These are phyloP conservation scores for Massariosphaeria phaeospora DNA, from an alignment of 495 filamentous ascomycete genomes.

Conservation along the genomic window DNA sequence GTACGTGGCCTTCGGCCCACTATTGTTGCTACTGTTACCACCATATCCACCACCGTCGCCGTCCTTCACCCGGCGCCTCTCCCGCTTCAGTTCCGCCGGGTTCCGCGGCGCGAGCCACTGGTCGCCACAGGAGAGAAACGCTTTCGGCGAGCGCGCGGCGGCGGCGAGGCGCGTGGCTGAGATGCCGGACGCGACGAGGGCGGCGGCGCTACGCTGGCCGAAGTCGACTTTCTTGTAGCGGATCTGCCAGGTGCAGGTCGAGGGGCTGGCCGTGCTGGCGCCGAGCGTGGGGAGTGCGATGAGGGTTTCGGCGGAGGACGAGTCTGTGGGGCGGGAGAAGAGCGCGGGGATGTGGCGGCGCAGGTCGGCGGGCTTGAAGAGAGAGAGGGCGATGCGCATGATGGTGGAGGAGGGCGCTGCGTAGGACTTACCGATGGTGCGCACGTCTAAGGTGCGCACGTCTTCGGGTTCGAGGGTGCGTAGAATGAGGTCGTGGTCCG, in stretches of 20 bases:
- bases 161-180: too few species aligned
- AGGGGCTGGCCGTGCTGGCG: background rate
- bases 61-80: too few species aligned
- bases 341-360: slow-evolving; percentile 25
- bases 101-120: too few species aligned
- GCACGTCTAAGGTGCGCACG: background rate
- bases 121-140: too few species aligned
- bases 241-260: slow-evolving; percentile 16
- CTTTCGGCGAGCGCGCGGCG: too few species aligned
- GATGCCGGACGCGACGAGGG: background rate
- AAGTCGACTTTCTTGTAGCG: slow-evolving; percentile 37
- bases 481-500: background rate
- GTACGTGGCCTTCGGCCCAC: too few species aligned
- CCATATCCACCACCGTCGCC: too few species aligned
- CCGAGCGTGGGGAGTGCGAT: slow-evolving; percentile 29
- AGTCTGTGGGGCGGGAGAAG: slow-evolving; percentile 1
- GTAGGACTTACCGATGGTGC: background rate
- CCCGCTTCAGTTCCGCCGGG: too few species aligned
- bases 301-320: slow-evolving; percentile 7
- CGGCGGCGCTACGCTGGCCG: background rate
- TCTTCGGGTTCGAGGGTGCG: slow-evolving; percentile 15
- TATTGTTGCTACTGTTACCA: too few species aligned
- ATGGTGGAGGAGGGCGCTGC: background rate
- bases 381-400: background rate
- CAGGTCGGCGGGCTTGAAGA: slow-evolving; percentile 8